Base-by-base conservation (phyloP, 2,329 filamentous ascomycete genomes). In the Monilinia fructicola region DNA sequence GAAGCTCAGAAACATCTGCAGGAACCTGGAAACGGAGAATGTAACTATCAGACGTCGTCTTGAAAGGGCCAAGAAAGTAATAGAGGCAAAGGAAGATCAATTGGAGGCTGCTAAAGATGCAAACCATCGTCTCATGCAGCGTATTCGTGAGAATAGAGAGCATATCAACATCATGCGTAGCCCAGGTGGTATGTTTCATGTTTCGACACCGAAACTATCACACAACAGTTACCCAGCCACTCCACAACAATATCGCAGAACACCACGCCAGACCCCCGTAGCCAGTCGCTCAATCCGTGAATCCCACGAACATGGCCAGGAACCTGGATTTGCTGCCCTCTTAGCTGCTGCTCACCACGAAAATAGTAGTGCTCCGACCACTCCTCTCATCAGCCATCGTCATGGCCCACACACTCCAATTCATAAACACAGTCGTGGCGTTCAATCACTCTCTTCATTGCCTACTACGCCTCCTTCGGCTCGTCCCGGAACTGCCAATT, bases 61-160 rank as follows among this genome's bases (percentile, higher is more conserved):
- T 54, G 86, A 87, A 72, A 85, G 87, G 63, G 91, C 92, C 10
- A 93, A 93, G 78, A 90, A 87, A 73, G 78, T 93, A 31, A 91
- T 96, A 64, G 87, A 91, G 73, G 85, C 90, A 70, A 90, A 93
- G 72, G 90, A 92, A 68, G 89, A 91, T 69, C 88, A 92, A 73
- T 85, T 90, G 23, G 82, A 86, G 9, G 81, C 82, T 63, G 79
- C 96, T n/a, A 78, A 81, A 2, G 92, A 96, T 73, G 90, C 95
- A 74, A 90, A 92, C 65, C 83, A 87, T 50, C 84, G 91, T 76
- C 82, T 97, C 61, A 86, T 93, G 67, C 91, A 88, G 69, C 89
- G 94, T 26, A 96, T 98, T 70, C 87, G 90, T 53, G 92, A 96
- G 76, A 97, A 97, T 75, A 84, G 94, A 69, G 91, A 96, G 75